phyloP scores from a whole-genome alignment of 176 grass and related monocot genomes.

The Oryza longistaminata region DNA sequence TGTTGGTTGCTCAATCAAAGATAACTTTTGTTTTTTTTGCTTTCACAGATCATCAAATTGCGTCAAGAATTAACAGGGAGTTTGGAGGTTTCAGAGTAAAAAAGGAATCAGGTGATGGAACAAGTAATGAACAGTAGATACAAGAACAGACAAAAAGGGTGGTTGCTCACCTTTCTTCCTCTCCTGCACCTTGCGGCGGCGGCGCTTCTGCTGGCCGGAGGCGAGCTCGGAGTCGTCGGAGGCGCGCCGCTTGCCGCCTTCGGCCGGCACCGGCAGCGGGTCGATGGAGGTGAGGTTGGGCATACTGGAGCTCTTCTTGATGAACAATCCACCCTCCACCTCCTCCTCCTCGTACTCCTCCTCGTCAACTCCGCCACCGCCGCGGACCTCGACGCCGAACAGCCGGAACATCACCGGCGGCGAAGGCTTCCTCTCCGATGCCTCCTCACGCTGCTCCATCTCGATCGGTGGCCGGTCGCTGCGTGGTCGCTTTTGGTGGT shows the following conservation, averaged over 20 bases:
- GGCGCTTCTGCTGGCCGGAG: slow-evolving; percentile 49
- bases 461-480: neutral
- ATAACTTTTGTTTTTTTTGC: neutral
- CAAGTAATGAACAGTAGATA: neutral
- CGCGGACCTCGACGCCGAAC: slow-evolving; percentile 52
- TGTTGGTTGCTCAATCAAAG: neutral
- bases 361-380: neutral
- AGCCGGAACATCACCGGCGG: slow-evolving; percentile 39
- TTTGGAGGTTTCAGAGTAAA: neutral
- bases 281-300: slow-evolving; percentile 34
- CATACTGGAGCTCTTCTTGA: slow-evolving; percentile 39
- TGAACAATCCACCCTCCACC: slow-evolving; percentile 37
- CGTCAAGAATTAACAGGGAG: neutral
- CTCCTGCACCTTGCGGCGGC: slow-evolving; percentile 56
- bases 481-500: slow-evolving; percentile 6
- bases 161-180: slow-evolving; percentile 76
- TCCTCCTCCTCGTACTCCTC: slow-evolving; percentile 29
- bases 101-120: neutral
- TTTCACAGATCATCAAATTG: neutral
- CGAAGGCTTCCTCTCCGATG: neutral
- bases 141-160: neutral
- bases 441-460: slow-evolving; percentile 29
- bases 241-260: slow-evolving; percentile 36
- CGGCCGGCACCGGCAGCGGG: neutral
- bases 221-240: slow-evolving; percentile 58